Base-by-base conservation (phyloP, 2,329 filamentous ascomycete species). In the Fusarium sp. region DNA sequence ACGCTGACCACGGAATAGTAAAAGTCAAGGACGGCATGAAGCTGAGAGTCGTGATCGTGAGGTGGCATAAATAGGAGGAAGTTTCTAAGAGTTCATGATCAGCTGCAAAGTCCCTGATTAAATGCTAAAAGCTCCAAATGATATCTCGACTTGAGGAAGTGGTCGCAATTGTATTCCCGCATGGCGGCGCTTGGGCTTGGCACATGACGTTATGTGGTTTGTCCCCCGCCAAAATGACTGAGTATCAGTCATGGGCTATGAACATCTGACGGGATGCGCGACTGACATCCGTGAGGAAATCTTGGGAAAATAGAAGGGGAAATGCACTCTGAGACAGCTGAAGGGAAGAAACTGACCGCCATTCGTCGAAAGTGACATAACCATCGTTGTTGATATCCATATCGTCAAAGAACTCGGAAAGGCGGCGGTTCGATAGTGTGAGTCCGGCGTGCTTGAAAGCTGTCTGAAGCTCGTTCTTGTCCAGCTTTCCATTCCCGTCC, bases 341-440 rank as follows among this genome's bases (percentile, higher is more conserved):
- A 51, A 53, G 49, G 45, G 48, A 37, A 45, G 10, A n/a, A 59
- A 83, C 90, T 80, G 89, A 97, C 95, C 95, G 90, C 96, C 96
- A 98, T 85, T 99, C 96, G 70, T 93, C 90, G 80, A 97, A 98
- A 66, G 86, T 94, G 72, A 98, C 97, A 67, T 83, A 89, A 47
- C 94, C 94, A 78, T 99, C 94, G 71, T 90, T 87, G 81, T 99
- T 95, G 76, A 88, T 86, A 78, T 99, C 96, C 73, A 99, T 91
- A 77, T 97, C 91, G 68, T 87, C 82, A 77, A 99, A 97, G 82
- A 99, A 98, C 66, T 89, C 87, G 67, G 93, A 87, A 45, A 99
- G 82, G 75, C 93, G 92, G 55, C 89, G 87, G 71, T 84, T 89
- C 22, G 94, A 91, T 14, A 98, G 90, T 10, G 89, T 86, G 50